Evolutionary conservation across 1,284 basidiomycete genomes (phyloP).

Genomic region (Lentinus polychrous): DNA sequence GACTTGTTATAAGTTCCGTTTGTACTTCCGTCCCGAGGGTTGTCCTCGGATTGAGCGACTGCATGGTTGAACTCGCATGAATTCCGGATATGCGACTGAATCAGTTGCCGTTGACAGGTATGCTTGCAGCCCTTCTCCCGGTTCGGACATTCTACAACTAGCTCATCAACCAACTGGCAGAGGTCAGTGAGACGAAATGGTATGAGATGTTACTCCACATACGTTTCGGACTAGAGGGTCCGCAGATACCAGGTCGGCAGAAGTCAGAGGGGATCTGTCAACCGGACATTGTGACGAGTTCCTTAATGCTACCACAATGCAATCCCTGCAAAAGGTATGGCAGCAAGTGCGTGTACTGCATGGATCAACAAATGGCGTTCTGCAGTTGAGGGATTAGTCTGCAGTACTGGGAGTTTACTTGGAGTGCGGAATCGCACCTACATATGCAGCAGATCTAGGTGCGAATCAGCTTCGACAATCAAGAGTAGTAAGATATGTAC

Average conservation of each 20-base stretch:
- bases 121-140: constrained; percentile 51
- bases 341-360: constrained; percentile 66
- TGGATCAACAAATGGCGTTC: constrained; percentile 71
- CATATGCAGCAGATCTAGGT: constrained; percentile 77
- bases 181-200: constrained; percentile 5
- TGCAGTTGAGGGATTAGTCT: constrained; percentile 18
- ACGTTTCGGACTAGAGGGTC: constrained; percentile 71
- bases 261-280: constrained; percentile 59
- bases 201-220: constrained; percentile 22
- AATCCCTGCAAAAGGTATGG: constrained; percentile 80
- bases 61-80: constrained; percentile 46
- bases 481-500: constrained; percentile 11
- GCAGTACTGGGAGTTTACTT: constrained; percentile 3
- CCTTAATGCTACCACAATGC: constrained; percentile 60
- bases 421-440: constrained; percentile 37
- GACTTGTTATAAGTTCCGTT: constrained; percentile 25
- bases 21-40: constrained; percentile 25
- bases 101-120: constrained; percentile 65
- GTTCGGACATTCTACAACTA: constrained; percentile 68
- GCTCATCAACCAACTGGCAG: constrained; percentile 75
- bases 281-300: constrained; percentile 73
- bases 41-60: constrained; percentile 36
- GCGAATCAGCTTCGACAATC: background rate
- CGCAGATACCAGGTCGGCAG: constrained; percentile 50
- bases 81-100: constrained; percentile 56